Base-by-base conservation (phyloP, 257 asterid genomes). In the Nicotiana paniculata region DNA sequence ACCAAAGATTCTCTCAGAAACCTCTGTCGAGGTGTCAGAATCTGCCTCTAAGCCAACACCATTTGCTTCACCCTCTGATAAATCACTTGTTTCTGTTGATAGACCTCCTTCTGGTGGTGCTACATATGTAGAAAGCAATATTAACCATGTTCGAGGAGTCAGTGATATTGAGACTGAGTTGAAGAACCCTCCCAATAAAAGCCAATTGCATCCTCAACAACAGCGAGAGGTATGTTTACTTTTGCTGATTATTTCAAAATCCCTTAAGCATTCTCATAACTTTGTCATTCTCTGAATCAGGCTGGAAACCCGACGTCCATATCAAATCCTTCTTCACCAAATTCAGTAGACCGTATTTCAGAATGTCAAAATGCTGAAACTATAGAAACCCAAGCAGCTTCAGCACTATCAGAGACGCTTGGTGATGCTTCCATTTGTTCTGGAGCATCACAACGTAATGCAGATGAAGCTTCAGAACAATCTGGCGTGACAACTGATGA, bases 171-270 rank as follows among this genome's bases (percentile, higher is more conserved):
- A 57, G 39, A 81, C 79, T 5, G 53, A 84, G 61, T 65, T 48
- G 61, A 81, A 72, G 58, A 55, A 21, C 54, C 12, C 21, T 63
- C 61, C 70, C 58, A 75, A 5, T 65, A 70, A 82, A 72, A 51
- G 68, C 72, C 64, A 18, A 30, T 17, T 68, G n/a, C 37, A 83
- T 65, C 55, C 75, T 43, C 81, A 39, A 13, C 72, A 79, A 62
- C 59, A 17, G 16, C 79, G 15, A 39, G 86, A 85, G 82, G 88
- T 81, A 79, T 82, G 83, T 53, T 48, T 75, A 57, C 72, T 62
- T 58, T 81, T 69, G 28, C 79, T 83, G 83, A 46, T 28, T 18
- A 48, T 37, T 54, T 26, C n/a, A 65, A 13, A 15, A n/a, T 77
- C 63, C 17, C 70, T 43, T 30, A 1, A 46, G 75, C 61, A 62